phyloP scores from a whole-genome alignment of 2,329 filamentous ascomycete species.

The Aspergillus persii region DNA sequence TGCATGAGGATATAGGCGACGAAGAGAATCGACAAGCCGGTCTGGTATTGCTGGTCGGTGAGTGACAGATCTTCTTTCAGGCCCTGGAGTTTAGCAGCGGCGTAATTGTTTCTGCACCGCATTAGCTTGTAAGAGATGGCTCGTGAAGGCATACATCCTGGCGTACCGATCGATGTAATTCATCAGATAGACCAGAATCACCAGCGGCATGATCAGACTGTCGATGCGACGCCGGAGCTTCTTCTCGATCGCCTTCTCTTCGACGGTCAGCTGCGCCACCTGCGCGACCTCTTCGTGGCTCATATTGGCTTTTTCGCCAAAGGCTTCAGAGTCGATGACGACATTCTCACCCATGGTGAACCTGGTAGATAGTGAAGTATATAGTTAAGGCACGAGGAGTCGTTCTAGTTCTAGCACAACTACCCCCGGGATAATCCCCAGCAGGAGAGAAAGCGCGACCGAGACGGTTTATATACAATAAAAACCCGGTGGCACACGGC shows the following conservation, averaged over 20 bases:
- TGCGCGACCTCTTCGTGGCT: constrained; percentile 37
- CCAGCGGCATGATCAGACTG: constrained; percentile 38
- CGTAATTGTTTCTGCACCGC: constrained; percentile 45
- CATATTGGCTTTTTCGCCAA: constrained; percentile 18
- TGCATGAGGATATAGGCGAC: constrained; percentile 47
- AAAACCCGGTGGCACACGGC: background rate
- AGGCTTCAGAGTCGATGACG: constrained; percentile 14
- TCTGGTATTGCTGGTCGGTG: constrained; percentile 38
- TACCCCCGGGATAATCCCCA: too few relatives aligned
- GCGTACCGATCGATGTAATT: constrained; percentile 45
- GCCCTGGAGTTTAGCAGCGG: constrained; percentile 45
- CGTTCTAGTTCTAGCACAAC: too few relatives aligned
- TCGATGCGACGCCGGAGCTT: constrained; percentile 40
- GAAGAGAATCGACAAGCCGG: constrained; percentile 44
- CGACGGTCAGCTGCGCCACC: constrained; percentile 21
- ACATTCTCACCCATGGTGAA: background rate
- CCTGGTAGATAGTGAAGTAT: too few relatives aligned
- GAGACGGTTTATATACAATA: background rate
- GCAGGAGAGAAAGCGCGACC: background rate
- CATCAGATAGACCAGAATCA: constrained; percentile 44
- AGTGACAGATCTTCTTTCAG: constrained; percentile 39
- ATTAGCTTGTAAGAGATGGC: background rate
- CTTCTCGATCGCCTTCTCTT: constrained; percentile 38
- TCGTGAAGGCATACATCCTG: background rate
- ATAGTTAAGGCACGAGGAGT: too few relatives aligned